These are phyloP conservation scores for Gliomastix tumulicola DNA, from an alignment of 2,329 filamentous ascomycete species.

Conservation along the genomic window DNA sequence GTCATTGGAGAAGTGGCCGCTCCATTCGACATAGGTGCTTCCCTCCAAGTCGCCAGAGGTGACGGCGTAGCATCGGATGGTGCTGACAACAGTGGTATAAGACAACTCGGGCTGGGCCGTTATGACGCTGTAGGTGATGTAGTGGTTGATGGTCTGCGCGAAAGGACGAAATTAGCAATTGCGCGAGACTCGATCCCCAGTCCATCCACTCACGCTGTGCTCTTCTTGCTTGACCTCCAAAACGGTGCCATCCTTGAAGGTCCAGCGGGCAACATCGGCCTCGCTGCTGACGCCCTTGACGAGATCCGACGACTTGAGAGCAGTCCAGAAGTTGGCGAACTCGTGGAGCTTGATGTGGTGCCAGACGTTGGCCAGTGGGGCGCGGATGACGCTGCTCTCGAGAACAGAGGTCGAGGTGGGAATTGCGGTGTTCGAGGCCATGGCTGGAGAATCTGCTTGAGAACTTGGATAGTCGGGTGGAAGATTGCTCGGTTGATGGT, in stretches of 20 bases:
- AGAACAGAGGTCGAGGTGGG: constrained; percentile 60
- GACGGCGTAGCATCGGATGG: constrained; percentile 56
- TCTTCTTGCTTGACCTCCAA: constrained; percentile 72
- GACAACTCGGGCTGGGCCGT: constrained; percentile 55
- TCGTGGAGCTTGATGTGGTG: constrained; percentile 68
- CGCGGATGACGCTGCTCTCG: constrained; percentile 62
- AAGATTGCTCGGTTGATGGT: too few relatives aligned
- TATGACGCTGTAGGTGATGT: constrained; percentile 69
- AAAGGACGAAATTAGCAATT: neutral
- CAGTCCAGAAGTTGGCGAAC: constrained; percentile 61
- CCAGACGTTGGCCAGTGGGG: constrained; percentile 61
- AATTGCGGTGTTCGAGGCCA: too few relatives aligned
- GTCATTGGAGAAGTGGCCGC: constrained; percentile 51
- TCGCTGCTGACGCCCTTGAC: constrained; percentile 58
- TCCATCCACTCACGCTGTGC: constrained; percentile 62
- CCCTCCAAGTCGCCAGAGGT: constrained; percentile 60
- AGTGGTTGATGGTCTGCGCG: constrained; percentile 60
- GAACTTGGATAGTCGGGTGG: too few relatives aligned
- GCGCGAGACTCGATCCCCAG: too few relatives aligned
- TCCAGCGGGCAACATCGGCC: constrained; percentile 63
- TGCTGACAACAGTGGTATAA: constrained; percentile 62
- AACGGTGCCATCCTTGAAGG: constrained; percentile 62
- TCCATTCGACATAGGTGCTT: constrained; percentile 63
- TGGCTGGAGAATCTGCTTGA: too few relatives aligned
- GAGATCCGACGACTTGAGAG: constrained; percentile 53